Percentiles rank a stretch among this genome's conserved stretches.
These are phyloP conservation scores for Beverwykella pulmonaria DNA, from an alignment of 495 filamentous ascomycete genomes.

Conservation along the genomic window DNA sequence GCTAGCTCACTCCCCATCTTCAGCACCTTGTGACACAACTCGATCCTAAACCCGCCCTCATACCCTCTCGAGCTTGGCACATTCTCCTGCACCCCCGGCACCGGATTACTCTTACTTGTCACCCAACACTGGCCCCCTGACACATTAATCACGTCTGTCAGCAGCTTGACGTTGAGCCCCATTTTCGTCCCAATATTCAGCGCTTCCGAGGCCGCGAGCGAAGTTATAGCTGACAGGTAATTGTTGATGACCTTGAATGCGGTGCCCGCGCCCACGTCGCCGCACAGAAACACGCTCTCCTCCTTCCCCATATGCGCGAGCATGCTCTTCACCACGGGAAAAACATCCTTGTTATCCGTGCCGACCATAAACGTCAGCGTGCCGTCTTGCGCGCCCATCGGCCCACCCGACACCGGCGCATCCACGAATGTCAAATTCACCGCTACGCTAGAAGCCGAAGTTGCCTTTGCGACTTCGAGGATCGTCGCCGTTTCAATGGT, in stretches of 20 bases:
- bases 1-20: conserved; percentile 39
- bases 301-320: conserved; percentile 34
- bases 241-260: conserved; percentile 42
- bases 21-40: conserved; percentile 35
- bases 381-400: conserved; percentile 38
- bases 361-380: conserved; percentile 41
- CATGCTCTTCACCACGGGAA: conserved; percentile 27
- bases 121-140: conserved; percentile 36
- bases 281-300: conserved; percentile 34
- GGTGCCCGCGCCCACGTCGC: conserved; percentile 36
- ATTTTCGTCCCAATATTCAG: conserved; percentile 37
- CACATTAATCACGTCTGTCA: conserved; percentile 42
- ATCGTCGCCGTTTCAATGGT: conserved; percentile 57
- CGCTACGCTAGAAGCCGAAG: conserved; percentile 57
- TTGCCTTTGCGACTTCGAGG: conserved; percentile 82
- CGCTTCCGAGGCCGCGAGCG: conserved; percentile 38
- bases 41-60: conserved; percentile 41
- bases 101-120: conserved; percentile 36
- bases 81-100: conserved; percentile 36
- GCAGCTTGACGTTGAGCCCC: conserved; percentile 32
- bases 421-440: conserved; percentile 32
- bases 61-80: conserved; percentile 35
- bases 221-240: conserved; percentile 38
- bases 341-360: conserved; percentile 18
- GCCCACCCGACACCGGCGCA: conserved; percentile 37